Evolutionary conservation across 495 filamentous ascomycete genomes (phyloP), one percentile per base, ranked within the genome.

Genomic region (Lophium mytilinum): DNA sequence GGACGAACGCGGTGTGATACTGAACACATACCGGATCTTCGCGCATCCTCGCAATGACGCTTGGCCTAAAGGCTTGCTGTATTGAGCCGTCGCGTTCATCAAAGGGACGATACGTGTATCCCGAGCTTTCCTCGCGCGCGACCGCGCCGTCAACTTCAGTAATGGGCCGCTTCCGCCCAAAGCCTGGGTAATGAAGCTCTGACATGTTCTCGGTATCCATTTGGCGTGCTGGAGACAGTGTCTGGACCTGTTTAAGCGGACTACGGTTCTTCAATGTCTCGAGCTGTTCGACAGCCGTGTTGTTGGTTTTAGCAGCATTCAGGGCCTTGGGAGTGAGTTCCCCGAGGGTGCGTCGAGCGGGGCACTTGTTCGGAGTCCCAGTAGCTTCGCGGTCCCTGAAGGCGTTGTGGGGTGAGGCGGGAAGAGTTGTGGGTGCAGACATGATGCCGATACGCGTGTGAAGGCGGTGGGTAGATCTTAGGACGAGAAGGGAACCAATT

Each of bases 181-280:
- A 11, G 1, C 15, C 12, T 14, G 18, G 53, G 14, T 46, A 55
- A 19, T 24, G 37, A 7, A 30, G 19, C n/a, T 11, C 33, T 12
- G 48, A 11, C 8, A 36, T 17, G 37, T 60, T 62, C 58, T 66
- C 63, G 37, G 46, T 47, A 19, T 52, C 48, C 30, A 49, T 19
- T 10, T 53, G 19, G 34, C 58, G 14, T 18, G 56, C 58, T 43
- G 55, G 56, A 34, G 63, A 66, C 4, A 62, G 42, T 9, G 55
- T 62, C 17, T 41, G 41, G n/a, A 66, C 63, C 39, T 66, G 63
- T 37, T 66, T 66, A 15, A 66, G 52, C 37, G 63, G 63, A 34
- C 63, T 66, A 0, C 55, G 53, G 21, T 45, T 17, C 24, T 42
- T 37, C 52, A 58, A 41, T 19, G 24, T 43, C 4, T 57, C 62